These are phyloP conservation scores for Candida verbasci DNA, from an alignment of 805 yeast genomes.

Conservation along the genomic window DNA sequence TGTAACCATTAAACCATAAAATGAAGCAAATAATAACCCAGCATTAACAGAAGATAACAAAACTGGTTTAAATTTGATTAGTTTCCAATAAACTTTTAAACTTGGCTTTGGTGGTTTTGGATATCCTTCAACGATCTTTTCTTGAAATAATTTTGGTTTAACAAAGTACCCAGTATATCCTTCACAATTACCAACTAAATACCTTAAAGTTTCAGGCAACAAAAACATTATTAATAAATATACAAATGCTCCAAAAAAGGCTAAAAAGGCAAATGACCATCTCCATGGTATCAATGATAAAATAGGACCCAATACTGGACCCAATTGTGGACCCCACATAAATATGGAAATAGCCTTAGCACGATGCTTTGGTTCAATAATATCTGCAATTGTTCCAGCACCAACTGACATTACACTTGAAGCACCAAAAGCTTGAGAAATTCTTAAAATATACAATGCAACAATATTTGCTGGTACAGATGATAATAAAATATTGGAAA, in stretches of 20 bases:
- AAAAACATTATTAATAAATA: slow-evolving; percentile 21
- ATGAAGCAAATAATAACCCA: slow-evolving; percentile 50
- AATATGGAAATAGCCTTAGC: slow-evolving; percentile 29
- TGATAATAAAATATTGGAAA: slow-evolving; percentile 27
- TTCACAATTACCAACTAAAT: slow-evolving; percentile 35
- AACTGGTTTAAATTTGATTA: slow-evolving; percentile 42
- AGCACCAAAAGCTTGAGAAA: slow-evolving; percentile 35
- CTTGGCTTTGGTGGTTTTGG: slow-evolving; percentile 47
- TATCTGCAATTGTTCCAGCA: slow-evolving; percentile 33
- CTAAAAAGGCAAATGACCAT: slow-evolving; percentile 30
- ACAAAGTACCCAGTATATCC: slow-evolving; percentile 18
- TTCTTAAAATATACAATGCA: slow-evolving; percentile 25
- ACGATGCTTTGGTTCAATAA: slow-evolving; percentile 24
- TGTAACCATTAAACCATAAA: slow-evolving; percentile 50
- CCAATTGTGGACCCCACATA: slow-evolving; percentile 38
- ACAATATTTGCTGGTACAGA: slow-evolving; percentile 26
- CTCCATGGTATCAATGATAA: slow-evolving; percentile 26
- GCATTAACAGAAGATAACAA: slow-evolving; percentile 42
- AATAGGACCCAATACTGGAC: slow-evolving; percentile 36
- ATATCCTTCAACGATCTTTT: slow-evolving; percentile 19
- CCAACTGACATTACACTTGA: slow-evolving; percentile 35
- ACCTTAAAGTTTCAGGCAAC: slow-evolving; percentile 39
- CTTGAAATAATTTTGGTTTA: slow-evolving; percentile 24
- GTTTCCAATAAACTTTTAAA: slow-evolving; percentile 28
- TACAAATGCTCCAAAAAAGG: slow-evolving; percentile 22